Evolutionary conservation across 495 filamentous ascomycete genomes (phyloP), one percentile per base, ranked within the genome.

Genomic region (Penicillium parvum): DNA sequence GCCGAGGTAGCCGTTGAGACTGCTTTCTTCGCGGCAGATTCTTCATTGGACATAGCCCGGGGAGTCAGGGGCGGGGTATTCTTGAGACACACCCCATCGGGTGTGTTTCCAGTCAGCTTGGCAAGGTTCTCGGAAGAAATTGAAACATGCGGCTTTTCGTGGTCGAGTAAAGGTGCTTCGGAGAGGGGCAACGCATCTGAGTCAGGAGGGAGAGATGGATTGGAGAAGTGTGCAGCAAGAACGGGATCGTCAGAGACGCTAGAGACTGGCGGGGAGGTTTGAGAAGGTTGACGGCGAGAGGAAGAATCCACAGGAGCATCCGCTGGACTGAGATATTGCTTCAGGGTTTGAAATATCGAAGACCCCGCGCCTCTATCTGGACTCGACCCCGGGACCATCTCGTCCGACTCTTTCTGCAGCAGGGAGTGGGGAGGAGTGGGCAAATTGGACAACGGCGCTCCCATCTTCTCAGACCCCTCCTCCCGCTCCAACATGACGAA

Each of bases 31-130:
- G 66, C 58, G 52, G 63, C 46, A 57, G 62, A 41, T 36, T 55
- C 65, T 49, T 79, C 78, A 62, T 81, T 78, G 32, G 90, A 95
- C 61, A 88, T 78, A 33, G 90, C 81, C 61, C 90, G 82, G 40
- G 88, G 91, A 21, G 90, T 92, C 43, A 88, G 86, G 26, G 88
- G 81, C 49, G 88, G 84, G 47, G 86, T 91, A 71, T 84, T 95
- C 90, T 96, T 94, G 73, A 77, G 63, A 65, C 63, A 69, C 60
- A 72, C 65, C 64, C 63, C 69, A 69, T 71, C 66, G 53, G 71
- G 64, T 70, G 75, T 75, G 75, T 78, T 79, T 73, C 80, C 69
- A 78, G 90, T 96, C 84, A 95, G 89, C 88, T 83, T 90, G 72
- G 78, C 84, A 60, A 84, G 75, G 63, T 84, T 79, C 68, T 83